Base-by-base conservation (phyloP, 495 filamentous ascomycete genomes). In the Daldinia bambusicola region DNA sequence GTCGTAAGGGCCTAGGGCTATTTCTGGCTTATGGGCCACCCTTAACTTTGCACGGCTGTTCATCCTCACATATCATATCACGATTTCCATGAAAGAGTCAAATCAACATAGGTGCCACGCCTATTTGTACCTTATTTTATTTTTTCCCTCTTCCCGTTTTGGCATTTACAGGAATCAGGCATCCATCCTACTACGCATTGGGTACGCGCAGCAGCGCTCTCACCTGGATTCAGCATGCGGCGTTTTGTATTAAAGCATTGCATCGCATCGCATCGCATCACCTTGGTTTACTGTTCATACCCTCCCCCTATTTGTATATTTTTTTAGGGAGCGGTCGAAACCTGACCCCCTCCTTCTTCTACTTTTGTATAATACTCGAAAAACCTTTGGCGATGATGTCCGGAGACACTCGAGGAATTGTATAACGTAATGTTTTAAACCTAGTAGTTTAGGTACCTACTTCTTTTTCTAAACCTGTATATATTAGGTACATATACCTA, bases 111-210 rank as follows among this genome's bases (percentile, higher is more conserved):
- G 61, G 65, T 65, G 40, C 2, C 45, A 67, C 40, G 48, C 66
- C 36, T 22, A 61, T 40, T 36, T 60, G 65, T 74, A 56, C 71
- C 52, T 34, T 63, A 55, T 45, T 38, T 57, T 66, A n/a, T 26
- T 1, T 26, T 26, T 26, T 38, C 40, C 50, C 40, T 43, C n/a
- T n/a, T n/a, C n/a, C 13, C 57, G 31, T 60, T 65, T 51, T 67
- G 32, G 75, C 75, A 77, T 77, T 76, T 77, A 74, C 75, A 63
- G 62, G 67, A 64, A 58, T 53, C 32, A 41, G 53, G 58, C 53
- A 68, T 68, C 61, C 53, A 68, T 68, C 61, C 53, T n/a, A 43
- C 26, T 26, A 53, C 36, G 55, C 65, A 57, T 60, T 64, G 51
- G 67, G 65, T 66, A 57, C 50, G 63, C 1, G 26, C 26, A 26